Base-by-base conservation (phyloP, 2,329 filamentous ascomycete genomes). In the Bimuria novae-zelandiae region DNA sequence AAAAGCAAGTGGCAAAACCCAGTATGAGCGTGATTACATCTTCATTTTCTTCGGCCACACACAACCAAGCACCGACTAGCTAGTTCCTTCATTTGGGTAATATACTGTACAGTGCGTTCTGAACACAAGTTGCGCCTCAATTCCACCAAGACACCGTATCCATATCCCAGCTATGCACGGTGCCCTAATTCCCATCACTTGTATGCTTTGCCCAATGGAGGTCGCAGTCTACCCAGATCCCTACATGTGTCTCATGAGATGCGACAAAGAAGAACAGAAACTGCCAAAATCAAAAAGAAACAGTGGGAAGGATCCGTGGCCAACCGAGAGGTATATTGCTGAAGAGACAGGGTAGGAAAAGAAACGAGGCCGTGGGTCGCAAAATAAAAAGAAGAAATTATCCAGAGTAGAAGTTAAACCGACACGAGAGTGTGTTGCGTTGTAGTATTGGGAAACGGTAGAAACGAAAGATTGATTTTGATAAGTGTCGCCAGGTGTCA, bases 311-410 rank as follows among this genome's bases (percentile, higher is more conserved):
- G 32, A 55, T 49, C 23, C 48, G 48, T 52, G 54, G 30, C 41
- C 27, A 23, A 37, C 36, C 52, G 55, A 52, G 56, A 70, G 69
- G 70, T 72, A 72, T 72, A 71, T 71, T 64, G 69, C 68, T 51
- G 49, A 55, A 42, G 12, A 51, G 49, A 59, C 37, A 16, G 43
- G 47, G 56, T 52, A 51, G 23, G 52, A 58, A 49, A 53, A 45
- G 55, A 50, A 54, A 48, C 40, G 53, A 60, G 51, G 61, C 60
- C 62, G 52, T 62, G 17, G 22, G 43, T 36, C 39, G 37, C 12
- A 23, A 33, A 27, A 21, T n/a, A n/a, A 11, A 47, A 41, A 51
- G 29, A 44, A 37, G 40, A 45, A 49, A 54, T 49, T 53, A 55
- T 50, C 14, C 35, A 32, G 33, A 48, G 23, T 56, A 54, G 33